Evolutionary conservation across 2,329 filamentous ascomycete genomes (phyloP).

Genomic region (Paracorniculantispora psalliotae): DNA sequence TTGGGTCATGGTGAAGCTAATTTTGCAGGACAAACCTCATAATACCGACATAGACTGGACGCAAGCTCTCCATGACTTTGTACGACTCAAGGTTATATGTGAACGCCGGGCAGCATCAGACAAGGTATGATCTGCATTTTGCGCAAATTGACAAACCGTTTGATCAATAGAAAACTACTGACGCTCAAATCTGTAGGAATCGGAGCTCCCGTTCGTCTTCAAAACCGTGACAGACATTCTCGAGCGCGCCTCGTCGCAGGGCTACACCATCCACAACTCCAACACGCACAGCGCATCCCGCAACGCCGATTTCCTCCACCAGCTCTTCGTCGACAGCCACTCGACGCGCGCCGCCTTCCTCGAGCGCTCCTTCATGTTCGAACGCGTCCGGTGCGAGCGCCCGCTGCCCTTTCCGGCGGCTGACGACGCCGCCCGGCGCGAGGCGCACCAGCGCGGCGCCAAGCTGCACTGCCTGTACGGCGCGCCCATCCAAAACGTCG

Average conservation of each 20-base stretch:
- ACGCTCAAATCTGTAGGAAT: constrained; percentile 25
- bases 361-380: constrained; percentile 58
- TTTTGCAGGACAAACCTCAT: constrained; percentile 27
- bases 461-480: constrained; percentile 68
- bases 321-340: constrained; percentile 37
- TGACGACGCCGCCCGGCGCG: constrained; percentile 23
- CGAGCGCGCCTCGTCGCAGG: constrained; percentile 35
- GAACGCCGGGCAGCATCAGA: constrained; percentile 23
- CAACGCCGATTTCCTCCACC: constrained; percentile 40
- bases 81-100: constrained; percentile 42
- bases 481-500: constrained; percentile 44
- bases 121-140: constrained; percentile 33
- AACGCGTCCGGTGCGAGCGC: constrained; percentile 43
- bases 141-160: not conserved
- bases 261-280: constrained; percentile 25
- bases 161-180: not conserved
- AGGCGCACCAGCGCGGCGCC: constrained; percentile 58
- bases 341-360: constrained; percentile 57
- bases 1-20: not conserved
- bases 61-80: constrained; percentile 38
- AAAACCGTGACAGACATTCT: constrained; percentile 42
- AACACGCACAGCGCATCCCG: constrained; percentile 41
- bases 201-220: constrained; percentile 45
- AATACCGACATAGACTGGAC: constrained; percentile 37
- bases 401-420: constrained; percentile 28